These are phyloP conservation scores for Apophysomyces ossiformis DNA, from an alignment of 371 early-diverging fungal species.

Conservation along the genomic window DNA sequence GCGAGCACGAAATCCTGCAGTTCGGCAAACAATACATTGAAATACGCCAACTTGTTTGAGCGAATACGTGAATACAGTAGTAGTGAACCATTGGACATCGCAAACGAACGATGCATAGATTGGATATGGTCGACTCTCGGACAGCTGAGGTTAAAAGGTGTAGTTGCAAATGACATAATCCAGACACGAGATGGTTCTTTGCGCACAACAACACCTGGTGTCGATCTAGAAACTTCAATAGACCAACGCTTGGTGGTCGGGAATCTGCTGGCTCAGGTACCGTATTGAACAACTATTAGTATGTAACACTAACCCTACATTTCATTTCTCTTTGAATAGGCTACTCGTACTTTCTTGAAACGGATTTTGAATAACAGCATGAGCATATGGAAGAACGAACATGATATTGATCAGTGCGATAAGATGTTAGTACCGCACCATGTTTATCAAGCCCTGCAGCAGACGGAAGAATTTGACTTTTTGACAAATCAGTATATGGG, in stretches of 20 bases:
- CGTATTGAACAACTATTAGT: not conserved
- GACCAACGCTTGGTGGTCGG: slow-evolving; percentile 45
- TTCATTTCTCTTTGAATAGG: slow-evolving; percentile 14
- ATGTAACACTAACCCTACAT: not conserved
- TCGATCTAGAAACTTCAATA: slow-evolving; percentile 39
- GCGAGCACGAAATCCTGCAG: not conserved
- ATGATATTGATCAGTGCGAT: slow-evolving; percentile 24
- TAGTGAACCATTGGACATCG: slow-evolving; percentile 21
- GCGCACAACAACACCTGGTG: slow-evolving; percentile 26
- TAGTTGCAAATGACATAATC: slow-evolving; percentile 48
- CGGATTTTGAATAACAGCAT: slow-evolving; percentile 31
- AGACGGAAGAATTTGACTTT: slow-evolving; percentile 54
- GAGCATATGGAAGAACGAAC: slow-evolving; percentile 31
- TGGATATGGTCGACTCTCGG: slow-evolving; percentile 55
- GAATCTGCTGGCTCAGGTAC: slow-evolving; percentile 32
- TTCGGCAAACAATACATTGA: not conserved
- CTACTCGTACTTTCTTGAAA: slow-evolving; percentile 35
- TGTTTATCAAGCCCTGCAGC: slow-evolving; percentile 51
- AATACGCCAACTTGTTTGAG: slow-evolving; percentile 10
- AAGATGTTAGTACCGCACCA: slow-evolving; percentile 59
- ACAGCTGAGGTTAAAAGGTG: slow-evolving; percentile 38
- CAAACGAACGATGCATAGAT: slow-evolving; percentile 41
- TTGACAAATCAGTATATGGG: slow-evolving; percentile 58
- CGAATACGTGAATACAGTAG: slow-evolving; percentile 13
- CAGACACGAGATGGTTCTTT: slow-evolving; percentile 40